phyloP scores from a whole-genome alignment of 306 rosid species.

The Begonia loranthoides region DNA sequence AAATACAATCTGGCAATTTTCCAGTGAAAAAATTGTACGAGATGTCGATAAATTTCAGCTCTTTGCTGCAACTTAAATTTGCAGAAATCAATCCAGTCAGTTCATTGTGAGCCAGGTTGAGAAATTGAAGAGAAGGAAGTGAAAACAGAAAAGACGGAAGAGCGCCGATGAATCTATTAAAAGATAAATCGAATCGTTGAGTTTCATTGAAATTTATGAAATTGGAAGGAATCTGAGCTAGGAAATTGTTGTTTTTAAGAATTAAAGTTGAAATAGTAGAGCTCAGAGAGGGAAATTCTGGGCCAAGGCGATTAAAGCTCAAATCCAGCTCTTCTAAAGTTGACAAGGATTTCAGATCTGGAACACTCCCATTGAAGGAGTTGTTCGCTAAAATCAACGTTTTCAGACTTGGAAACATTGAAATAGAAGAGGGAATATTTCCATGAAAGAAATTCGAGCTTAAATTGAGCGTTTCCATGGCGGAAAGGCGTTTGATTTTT shows the following conservation, averaged over 20 bases:
- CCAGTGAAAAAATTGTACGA: conserved; percentile 65
- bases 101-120: conserved; percentile 51
- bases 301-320: conserved; percentile 46
- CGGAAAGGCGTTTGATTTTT: conserved; percentile 39
- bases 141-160: conserved; percentile 54
- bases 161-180: conserved; percentile 44
- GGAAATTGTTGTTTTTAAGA: conserved; percentile 48
- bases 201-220: conserved; percentile 30
- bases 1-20: conserved; percentile 55
- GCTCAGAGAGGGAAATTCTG: conserved; percentile 38
- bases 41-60: conserved; percentile 48
- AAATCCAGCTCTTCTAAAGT: conserved; percentile 49
- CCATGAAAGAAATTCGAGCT: conserved; percentile 66
- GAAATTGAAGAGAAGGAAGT: conserved; percentile 45
- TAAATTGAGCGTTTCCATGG: conserved; percentile 48
- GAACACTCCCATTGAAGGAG: conserved; percentile 51
- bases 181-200: conserved; percentile 50
- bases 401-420: conserved; percentile 30
- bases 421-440: conserved; percentile 35
- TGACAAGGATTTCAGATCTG: conserved; percentile 34
- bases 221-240: conserved; percentile 39
- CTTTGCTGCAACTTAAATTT: conserved; percentile 30
- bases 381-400: conserved; percentile 56
- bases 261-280: conserved; percentile 30
- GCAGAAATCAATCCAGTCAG: conserved; percentile 44